These are phyloP conservation scores for Incumbomyces lentus DNA, from an alignment of 2,329 filamentous ascomycete genomes.

Conservation along the genomic window DNA sequence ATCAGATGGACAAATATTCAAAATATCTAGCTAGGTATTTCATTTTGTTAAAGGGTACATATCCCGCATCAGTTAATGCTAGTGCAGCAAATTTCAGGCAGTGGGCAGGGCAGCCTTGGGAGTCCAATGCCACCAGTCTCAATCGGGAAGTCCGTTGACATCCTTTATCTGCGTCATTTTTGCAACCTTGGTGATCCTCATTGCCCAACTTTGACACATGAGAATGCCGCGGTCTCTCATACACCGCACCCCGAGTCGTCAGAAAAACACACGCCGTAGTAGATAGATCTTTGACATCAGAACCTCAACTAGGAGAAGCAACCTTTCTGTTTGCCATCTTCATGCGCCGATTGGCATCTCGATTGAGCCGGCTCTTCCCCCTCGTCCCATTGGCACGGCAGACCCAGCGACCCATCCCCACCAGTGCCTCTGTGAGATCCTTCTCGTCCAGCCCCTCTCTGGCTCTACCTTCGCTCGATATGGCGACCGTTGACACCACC, in stretches of 20 bases:
- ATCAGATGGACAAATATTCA: too few relatives aligned
- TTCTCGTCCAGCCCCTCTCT: conserved; percentile 30
- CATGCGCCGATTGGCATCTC: conserved; percentile 12
- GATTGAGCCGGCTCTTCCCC: conserved; percentile 10
- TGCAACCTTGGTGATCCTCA: background rate
- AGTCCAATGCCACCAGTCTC: background rate
- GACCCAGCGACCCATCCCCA: background rate
- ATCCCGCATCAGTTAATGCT: too few relatives aligned
- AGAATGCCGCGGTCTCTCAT: background rate
- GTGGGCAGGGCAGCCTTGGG: too few relatives aligned
- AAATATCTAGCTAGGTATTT: too few relatives aligned
- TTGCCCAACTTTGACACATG: background rate
- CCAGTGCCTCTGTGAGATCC: conserved; percentile 23
- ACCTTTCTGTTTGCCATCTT: background rate
- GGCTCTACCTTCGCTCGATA: conserved; percentile 40
- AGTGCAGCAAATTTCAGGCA: too few relatives aligned
- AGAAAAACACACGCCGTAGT: too few relatives aligned
- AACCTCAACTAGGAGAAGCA: background rate
- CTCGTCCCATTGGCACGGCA: background rate
- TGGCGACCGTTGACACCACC: conserved; percentile 71
- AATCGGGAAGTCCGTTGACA: conserved; percentile 5
- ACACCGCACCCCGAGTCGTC: too few relatives aligned
- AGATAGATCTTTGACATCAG: background rate
- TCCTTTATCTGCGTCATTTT: background rate
- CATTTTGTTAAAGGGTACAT: too few relatives aligned